A percentile compares a stretch with the other conserved stretches of the same genome.
Conservation (phyloP, 1,284 basidiomycete species). For the Leccinum subfulvum region DNA sequence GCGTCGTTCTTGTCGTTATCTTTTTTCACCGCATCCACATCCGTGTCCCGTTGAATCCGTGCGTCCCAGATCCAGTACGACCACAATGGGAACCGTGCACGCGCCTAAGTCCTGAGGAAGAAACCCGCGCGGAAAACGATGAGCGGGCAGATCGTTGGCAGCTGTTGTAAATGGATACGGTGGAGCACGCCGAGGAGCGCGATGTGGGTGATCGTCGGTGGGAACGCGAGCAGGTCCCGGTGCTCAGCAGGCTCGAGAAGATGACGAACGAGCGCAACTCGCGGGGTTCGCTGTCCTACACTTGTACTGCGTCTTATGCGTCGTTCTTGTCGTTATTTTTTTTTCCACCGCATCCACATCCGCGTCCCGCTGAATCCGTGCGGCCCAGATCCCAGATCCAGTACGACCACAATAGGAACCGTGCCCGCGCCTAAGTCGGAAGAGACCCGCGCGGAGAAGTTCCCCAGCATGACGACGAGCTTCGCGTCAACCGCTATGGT, state of each 20-base stretch:
- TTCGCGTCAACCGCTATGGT: too few relatives aligned
- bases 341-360: background rate
- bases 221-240: slow-evolving; percentile 46
- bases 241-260: slow-evolving; percentile 35
- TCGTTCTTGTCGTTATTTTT: background rate
- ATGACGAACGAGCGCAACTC: slow-evolving; percentile 42
- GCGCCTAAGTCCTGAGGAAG: too few relatives aligned
- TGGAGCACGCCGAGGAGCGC: slow-evolving; percentile 49
- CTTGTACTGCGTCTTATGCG: slow-evolving; percentile 26
- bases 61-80: too few relatives aligned
- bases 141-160: slow-evolving; percentile 58
- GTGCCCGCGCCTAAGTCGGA: too few relatives aligned
- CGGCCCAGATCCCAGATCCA: too few relatives aligned
- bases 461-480: too few relatives aligned
- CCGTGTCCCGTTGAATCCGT: background rate
- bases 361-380: background rate
- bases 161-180: slow-evolving; percentile 48
- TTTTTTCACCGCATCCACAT: background rate
- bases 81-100: too few relatives aligned
- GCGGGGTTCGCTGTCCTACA: slow-evolving; percentile 21
- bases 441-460: slow-evolving; percentile 28
- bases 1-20: slow-evolving; percentile 2
- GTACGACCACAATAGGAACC: too few relatives aligned
- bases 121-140: slow-evolving; percentile 38
- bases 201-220: slow-evolving; percentile 57